Evolutionary conservation across 768 basidiomycete genomes (phyloP), one percentile per base, ranked within the genome.

Genomic region (Amanita polypyramis): DNA sequence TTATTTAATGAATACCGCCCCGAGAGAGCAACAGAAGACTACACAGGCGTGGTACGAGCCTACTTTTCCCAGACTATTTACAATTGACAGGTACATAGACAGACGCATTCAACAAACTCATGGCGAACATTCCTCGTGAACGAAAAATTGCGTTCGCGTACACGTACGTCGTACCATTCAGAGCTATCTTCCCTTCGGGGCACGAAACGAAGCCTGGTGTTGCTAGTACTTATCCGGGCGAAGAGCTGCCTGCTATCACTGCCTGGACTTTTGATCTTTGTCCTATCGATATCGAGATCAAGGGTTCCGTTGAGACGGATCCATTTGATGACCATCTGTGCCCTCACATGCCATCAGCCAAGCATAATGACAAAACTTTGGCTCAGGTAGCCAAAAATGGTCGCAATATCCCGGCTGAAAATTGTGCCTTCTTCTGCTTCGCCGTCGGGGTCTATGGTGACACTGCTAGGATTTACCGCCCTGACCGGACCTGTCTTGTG

Each of bases 401-500:
- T 21, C 39, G 23, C 11, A 40, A 40, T 19, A 40, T 40, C 14
- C 23, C 20, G 3, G 39, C 39, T 19, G 14, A 11, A 8, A 40
- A 19, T 19, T 4, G 19, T 25, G 12, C 45, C 21, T 33, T 32
- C 21, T 47, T 34, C 23, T 33, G 17, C 8, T 47, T 35, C 25
- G 35, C 23, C 32, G n/a, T 47, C 17, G 45, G 45, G 9, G 45
- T 47, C n/a, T 47, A 38, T 17, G 15, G 19, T 19, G 34, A 47
- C n/a, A 8, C 17, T 23, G 35, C 21, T 5, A 32, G 45, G 5
- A 47, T 47, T 21, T 47, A 47, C 21, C 45, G 45, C 2, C 36
- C 36, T 35, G 45, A 47, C 21, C 34, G 34, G n/a, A 15, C 45
- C 11, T 19, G 19, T 20, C 33, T 17, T 3, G 30, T 33, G 17